These are phyloP conservation scores for Tuctoria greenei DNA, from an alignment of 176 grass and related monocot species.

Conservation along the genomic window DNA sequence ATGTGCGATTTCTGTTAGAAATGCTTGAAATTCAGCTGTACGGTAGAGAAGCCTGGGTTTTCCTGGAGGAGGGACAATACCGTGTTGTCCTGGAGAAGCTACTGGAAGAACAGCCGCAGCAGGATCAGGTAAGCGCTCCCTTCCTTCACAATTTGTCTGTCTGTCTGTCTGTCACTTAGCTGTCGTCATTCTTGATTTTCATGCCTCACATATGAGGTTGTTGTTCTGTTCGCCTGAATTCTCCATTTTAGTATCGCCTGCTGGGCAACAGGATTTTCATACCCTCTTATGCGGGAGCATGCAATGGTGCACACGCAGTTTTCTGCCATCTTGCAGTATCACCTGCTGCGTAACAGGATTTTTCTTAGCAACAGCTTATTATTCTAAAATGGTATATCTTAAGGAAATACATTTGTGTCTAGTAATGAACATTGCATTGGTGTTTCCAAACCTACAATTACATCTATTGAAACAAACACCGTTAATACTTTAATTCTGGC, in stretches of 20 bases:
- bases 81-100: constrained; percentile 4
- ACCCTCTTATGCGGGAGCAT: background rate
- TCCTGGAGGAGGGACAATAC: constrained; percentile 25
- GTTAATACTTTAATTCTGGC: background rate
- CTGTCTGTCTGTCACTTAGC: background rate
- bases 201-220: background rate
- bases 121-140: background rate
- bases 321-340: background rate
- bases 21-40: constrained; percentile 25
- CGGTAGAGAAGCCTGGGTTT: constrained; percentile 21
- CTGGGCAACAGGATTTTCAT: too few species aligned
- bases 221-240: background rate
- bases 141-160: background rate
- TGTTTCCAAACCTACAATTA: background rate
- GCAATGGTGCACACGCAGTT: background rate
- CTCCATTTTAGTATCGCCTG: background rate
- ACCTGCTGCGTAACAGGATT: background rate
- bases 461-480: background rate
- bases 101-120: background rate
- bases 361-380: background rate
- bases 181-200: background rate
- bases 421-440: background rate
- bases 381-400: background rate
- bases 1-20: background rate
- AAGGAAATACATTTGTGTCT: background rate